These are phyloP conservation scores for Neospermospora avenae DNA, from an alignment of 2,329 filamentous ascomycete genomes.

Conservation along the genomic window DNA sequence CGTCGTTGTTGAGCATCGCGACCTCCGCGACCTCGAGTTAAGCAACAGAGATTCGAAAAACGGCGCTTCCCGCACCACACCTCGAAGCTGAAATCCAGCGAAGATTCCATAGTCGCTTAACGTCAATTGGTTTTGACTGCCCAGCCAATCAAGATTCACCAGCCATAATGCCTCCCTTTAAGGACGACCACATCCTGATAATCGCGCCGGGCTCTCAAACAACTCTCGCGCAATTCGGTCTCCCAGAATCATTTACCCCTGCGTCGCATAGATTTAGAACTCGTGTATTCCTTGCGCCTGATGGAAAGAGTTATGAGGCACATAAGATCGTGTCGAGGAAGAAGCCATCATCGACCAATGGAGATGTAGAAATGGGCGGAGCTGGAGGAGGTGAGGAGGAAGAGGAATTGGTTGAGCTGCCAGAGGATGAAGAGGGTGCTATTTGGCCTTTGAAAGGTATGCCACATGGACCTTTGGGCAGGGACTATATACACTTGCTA, in stretches of 20 bases:
- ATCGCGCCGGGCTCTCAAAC: constrained; percentile 45
- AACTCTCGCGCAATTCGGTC: constrained; percentile 35
- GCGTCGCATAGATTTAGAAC: constrained; percentile 84
- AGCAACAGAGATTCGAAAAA: background rate
- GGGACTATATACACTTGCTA: background rate
- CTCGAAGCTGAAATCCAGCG: background rate
- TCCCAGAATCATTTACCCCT: constrained; percentile 61
- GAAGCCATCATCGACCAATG: constrained; percentile 40
- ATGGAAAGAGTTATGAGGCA: constrained; percentile 76
- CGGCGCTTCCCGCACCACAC: background rate
- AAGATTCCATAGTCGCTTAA: background rate
- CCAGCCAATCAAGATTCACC: background rate
- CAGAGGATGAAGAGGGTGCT: constrained; percentile 81
- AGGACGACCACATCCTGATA: constrained; percentile 35
- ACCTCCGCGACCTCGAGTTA: background rate
- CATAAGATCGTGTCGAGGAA: constrained; percentile 70
- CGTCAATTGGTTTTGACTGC: background rate
- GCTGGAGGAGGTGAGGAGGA: constrained; percentile 41
- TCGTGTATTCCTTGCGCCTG: constrained; percentile 83
- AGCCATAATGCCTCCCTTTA: constrained; percentile 32
- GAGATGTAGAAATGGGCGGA: constrained; percentile 36
- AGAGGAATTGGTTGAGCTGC: constrained; percentile 82
- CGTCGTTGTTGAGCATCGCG: background rate
- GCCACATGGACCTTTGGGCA: background rate
- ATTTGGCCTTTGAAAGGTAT: constrained; percentile 75